phyloP scores from a whole-genome alignment of 805 yeast genomes.

The Ogataea parapolymorpha region DNA sequence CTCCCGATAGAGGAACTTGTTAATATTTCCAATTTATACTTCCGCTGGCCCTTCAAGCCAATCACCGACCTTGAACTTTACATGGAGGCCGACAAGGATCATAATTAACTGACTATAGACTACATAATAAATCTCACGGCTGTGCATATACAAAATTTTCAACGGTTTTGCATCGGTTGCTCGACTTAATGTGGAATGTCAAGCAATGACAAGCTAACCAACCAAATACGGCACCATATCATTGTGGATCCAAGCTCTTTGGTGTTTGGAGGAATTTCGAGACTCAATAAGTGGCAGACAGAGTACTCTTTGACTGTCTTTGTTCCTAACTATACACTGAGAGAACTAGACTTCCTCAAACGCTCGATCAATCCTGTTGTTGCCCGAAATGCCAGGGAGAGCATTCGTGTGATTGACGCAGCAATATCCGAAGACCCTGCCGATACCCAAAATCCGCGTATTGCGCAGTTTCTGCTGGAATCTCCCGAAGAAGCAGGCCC shows the following conservation, averaged over 20 bases:
- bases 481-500: slow-evolving; percentile 46
- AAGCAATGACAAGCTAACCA: background rate
- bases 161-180: slow-evolving; percentile 4
- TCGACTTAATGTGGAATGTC: slow-evolving; percentile 7
- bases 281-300: slow-evolving; percentile 60
- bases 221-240: slow-evolving; percentile 30
- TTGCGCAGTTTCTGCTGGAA: slow-evolving; percentile 35
- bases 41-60: slow-evolving; percentile 84
- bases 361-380: slow-evolving; percentile 49
- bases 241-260: slow-evolving; percentile 67
- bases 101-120: background rate
- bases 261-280: slow-evolving; percentile 61
- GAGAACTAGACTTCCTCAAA: slow-evolving; percentile 56
- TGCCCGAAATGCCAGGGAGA: slow-evolving; percentile 64
- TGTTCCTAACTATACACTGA: slow-evolving; percentile 56
- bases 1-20: slow-evolving; percentile 56
- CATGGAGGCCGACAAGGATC: slow-evolving; percentile 4
- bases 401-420: slow-evolving; percentile 57
- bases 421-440: slow-evolving; percentile 16
- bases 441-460: slow-evolving; percentile 1
- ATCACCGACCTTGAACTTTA: slow-evolving; percentile 26
- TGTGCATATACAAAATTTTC: slow-evolving; percentile 6
- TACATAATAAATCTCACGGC: slow-evolving; percentile 4
- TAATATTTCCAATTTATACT: slow-evolving; percentile 49
- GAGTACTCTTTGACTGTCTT: slow-evolving; percentile 39